Percentiles rank a stretch among this genome's conserved stretches.
These are phyloP conservation scores for Shiraia sp. DNA, from an alignment of 2,329 filamentous ascomycete species.

Conservation along the genomic window DNA sequence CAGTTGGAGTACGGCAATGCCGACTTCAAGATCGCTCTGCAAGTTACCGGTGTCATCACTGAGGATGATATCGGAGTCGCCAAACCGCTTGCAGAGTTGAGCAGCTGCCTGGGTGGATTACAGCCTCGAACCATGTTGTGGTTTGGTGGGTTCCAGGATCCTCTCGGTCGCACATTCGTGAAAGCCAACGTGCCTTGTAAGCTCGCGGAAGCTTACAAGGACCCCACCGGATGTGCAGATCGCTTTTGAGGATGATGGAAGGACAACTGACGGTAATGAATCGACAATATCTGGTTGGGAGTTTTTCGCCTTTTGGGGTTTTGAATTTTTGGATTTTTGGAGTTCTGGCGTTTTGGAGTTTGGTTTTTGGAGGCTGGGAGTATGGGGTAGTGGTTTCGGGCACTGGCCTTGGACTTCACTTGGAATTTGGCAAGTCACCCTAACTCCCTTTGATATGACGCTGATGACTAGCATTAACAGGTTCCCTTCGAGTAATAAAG, in stretches of 20 bases:
- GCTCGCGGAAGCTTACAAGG: conserved; percentile 3
- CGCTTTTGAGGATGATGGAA: background rate
- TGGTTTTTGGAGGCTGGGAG: too few relatives aligned
- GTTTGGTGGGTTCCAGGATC: conserved; percentile 11
- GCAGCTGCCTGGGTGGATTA: background rate
- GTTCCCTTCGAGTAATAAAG: conserved; percentile 9
- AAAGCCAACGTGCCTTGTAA: conserved; percentile 2
- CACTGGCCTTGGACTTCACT: too few relatives aligned
- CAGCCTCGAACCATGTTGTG: conserved; percentile 4
- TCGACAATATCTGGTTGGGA: too few relatives aligned
- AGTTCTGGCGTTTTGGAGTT: too few relatives aligned
- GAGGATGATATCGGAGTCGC: conserved; percentile 9
- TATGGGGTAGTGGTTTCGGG: too few relatives aligned
- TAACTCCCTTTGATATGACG: background rate
- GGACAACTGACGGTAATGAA: background rate
- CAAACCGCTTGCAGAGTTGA: conserved; percentile 5
- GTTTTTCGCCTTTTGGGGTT: too few relatives aligned
- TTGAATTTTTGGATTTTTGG: too few relatives aligned
- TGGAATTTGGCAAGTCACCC: conserved; percentile 1
- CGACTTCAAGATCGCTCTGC: conserved; percentile 11
- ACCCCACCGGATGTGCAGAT: background rate
- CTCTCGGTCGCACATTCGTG: background rate
- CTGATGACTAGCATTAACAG: conserved; percentile 1
- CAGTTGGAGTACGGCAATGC: conserved; percentile 18
- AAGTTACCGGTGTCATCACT: conserved; percentile 4